Base-by-base conservation (phyloP, 495 filamentous ascomycete genomes). In the Talaromyces ruber region DNA sequence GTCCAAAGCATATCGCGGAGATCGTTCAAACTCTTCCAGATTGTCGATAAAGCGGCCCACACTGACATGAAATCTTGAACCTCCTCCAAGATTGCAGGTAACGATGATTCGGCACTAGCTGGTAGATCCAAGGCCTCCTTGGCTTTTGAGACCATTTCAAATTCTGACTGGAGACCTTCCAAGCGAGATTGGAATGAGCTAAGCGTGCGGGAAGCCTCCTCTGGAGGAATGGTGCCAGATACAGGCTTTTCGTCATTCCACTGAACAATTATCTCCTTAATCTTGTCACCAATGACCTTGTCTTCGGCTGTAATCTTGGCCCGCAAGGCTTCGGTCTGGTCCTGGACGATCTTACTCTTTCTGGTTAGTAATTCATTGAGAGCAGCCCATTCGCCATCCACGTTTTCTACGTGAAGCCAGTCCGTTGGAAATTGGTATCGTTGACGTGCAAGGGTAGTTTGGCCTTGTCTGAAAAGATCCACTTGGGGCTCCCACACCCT, bases 61-160 rank as follows among this genome's bases (percentile, higher is more conserved):
- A 99, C 95, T 11, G 93, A 96, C 78, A 93, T 94, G 78, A 98
- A 99, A 72, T 99, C 94, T 51, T 96, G 94, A 2, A 99, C 94
- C 68, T 99, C 94, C 67, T 99, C 94, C 8, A 98, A 79, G 29
- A 97, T 88, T 14, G 86, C 81, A 7, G 83, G 80, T 21, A 99
- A 83, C 9, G 86, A 84, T 28, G 88, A 90, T 61, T 96, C 90
- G 0, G 87, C 75, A 55, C 83, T 88, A 3, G 86, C 82, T 9
- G 93, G 89, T 57, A 99, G 80, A 72, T 97, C 93, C 29, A 99
- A 83, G 0, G 95, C 95, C 69, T 99, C 94, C 70, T 97, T 97
- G 4, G 95, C 94, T 71, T 90, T 96, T 16, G 89, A 87, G 9
- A 99, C 92, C 90, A 96, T 96, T 60, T 93, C 88, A 53, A 87